Base-by-base conservation (phyloP, 768 basidiomycete species). In the Boletus vinaceobasis region DNA sequence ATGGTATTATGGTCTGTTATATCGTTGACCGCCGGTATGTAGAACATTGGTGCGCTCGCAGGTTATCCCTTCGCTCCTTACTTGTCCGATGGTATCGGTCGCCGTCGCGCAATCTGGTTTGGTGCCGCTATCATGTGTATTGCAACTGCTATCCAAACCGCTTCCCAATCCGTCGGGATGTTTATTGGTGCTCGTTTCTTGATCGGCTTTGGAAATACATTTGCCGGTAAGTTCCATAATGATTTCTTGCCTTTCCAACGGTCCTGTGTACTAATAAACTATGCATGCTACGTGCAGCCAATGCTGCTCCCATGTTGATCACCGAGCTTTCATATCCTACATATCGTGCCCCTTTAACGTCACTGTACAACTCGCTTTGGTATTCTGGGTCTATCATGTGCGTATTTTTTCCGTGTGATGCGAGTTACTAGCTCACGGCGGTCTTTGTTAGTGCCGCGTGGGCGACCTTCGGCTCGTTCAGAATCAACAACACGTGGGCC, bases 331-430 rank as follows among this genome's bases (percentile, higher is more conserved):
- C 90, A 0, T 93, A 92, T 71, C 91, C 91, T 14, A 76, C 81
- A 2, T 85, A 94, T 69, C 90, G 92, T 59, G 86, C 84, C 13
- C 84, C 83, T 19, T 71, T 93, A 56, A 93, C 88, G 10, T 85
- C 88, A 1, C 73, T 83, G 46, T 90, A 88, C 75, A 90, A 90
- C 77, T 84, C 87, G 26, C 82, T 91, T 56, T 93, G 91, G 90
- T 90, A 90, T 65, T 85, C 87, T n/a, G 91, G 90, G 51, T 79
- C 88, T 55, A 89, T 91, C 66, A 66, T 90, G 83, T 83, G 55
- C 43, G 81, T 75, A 19, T 53, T 32, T 52, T 55, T 38, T 42
- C 48, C 13, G 2, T 3, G 2, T 31, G 27, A 11, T 13, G 11
- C 7, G 7, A 17, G 1, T 11, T 31, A 1, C 10, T 32, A 1